Evolutionary conservation across 331 rosid species (phyloP).

Genomic region (Quercus phellos): DNA sequence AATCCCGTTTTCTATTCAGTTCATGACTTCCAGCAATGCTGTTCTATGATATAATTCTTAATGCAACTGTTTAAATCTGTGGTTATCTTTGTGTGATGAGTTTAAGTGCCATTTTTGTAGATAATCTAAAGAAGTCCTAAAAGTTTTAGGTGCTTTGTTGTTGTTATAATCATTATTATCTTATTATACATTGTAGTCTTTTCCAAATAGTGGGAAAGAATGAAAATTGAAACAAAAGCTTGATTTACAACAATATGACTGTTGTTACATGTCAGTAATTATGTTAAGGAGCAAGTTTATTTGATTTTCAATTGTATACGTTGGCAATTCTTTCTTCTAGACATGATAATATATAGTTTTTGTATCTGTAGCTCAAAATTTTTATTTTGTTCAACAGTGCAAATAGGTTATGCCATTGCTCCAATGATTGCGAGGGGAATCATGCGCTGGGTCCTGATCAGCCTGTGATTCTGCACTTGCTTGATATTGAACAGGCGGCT

Average conservation of each 20-base stretch:
- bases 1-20: not conserved
- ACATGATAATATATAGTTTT: not conserved
- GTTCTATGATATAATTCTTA: not conserved
- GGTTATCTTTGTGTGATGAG: not conserved
- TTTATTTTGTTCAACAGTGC: conserved; percentile 39
- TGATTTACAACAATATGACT: not conserved
- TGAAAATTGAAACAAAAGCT: not conserved
- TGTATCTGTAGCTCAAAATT: not conserved
- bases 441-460: conserved; percentile 67
- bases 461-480: conserved; percentile 72
- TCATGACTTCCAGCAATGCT: not conserved
- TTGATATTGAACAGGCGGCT: conserved; percentile 56
- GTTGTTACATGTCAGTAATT: not conserved
- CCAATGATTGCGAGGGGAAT: conserved; percentile 75
- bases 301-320: not conserved
- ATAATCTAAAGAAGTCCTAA: too few species aligned
- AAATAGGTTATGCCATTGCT: conserved; percentile 80
- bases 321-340: not conserved
- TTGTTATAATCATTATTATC: too few species aligned
- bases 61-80: not conserved
- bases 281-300: not conserved
- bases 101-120: too few species aligned
- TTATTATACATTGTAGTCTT: too few species aligned
- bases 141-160: too few species aligned
- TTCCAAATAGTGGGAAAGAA: not conserved